These are phyloP conservation scores for Hebeloma cylindrosporum DNA, from an alignment of 768 basidiomycete genomes.

Conservation along the genomic window DNA sequence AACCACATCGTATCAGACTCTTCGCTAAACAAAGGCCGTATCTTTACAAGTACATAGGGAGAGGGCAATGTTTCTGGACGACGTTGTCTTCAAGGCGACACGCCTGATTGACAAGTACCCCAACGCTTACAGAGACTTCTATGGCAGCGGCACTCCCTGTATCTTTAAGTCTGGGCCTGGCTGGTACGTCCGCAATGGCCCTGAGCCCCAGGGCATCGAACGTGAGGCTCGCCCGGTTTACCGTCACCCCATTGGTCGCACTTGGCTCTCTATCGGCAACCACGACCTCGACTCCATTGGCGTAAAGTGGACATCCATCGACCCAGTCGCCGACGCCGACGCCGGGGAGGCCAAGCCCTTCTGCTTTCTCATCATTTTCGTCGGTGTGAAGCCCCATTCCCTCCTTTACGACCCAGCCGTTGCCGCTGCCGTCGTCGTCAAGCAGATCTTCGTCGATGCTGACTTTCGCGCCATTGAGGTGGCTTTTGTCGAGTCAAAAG, in stretches of 20 bases:
- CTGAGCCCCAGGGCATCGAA: slow-evolving; percentile 18
- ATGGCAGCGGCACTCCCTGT: slow-evolving; percentile 24
- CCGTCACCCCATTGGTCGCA: slow-evolving; percentile 24
- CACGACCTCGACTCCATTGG: slow-evolving; percentile 24
- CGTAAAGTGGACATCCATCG: slow-evolving; percentile 31
- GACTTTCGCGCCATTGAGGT: slow-evolving; percentile 34
- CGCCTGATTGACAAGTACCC: slow-evolving; percentile 9
- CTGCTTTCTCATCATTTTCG: slow-evolving; percentile 24
- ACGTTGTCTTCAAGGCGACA: too few species aligned
- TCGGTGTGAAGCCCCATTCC: slow-evolving; percentile 33
- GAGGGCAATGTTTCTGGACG: too few species aligned
- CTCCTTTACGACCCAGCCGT: slow-evolving; percentile 27
- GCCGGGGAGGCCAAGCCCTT: slow-evolving; percentile 20
- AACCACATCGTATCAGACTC: too few species aligned
- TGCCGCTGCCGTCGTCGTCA: slow-evolving; percentile 23
- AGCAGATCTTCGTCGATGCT: slow-evolving; percentile 25
- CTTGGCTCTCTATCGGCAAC: slow-evolving; percentile 26
- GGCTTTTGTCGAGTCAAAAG: slow-evolving; percentile 35
- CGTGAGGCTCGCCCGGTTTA: slow-evolving; percentile 29
- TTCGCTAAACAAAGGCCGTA: too few species aligned
- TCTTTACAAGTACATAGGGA: too few species aligned
- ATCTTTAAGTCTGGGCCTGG: slow-evolving; percentile 28
- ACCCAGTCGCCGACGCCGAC: slow-evolving; percentile 32
- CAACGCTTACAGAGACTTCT: slow-evolving; percentile 27
- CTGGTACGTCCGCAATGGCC: slow-evolving; percentile 23